Evolutionary conservation across 345 rosid species (phyloP).

Genomic region (Camelina laxa): DNA sequence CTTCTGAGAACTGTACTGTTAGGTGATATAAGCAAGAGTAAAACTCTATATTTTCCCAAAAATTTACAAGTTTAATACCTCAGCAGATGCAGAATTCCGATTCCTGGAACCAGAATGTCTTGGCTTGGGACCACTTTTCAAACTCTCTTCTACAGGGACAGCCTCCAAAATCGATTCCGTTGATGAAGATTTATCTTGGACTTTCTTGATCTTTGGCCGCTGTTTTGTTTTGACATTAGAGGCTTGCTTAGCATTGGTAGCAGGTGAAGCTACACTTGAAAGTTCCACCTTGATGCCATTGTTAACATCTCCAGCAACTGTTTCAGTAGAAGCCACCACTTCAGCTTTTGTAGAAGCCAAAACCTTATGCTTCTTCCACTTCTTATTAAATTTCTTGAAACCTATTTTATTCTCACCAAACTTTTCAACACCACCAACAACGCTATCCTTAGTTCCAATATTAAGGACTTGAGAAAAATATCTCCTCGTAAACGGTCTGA

Average conservation of each 20-base stretch:
- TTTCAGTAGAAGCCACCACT: conserved; percentile 40
- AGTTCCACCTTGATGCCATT: conserved; percentile 33
- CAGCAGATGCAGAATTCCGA: conserved; percentile 31
- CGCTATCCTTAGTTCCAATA: conserved; percentile 27
- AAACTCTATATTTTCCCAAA: conserved; percentile 18
- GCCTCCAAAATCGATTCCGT: conserved; percentile 36
- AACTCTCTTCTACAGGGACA: conserved; percentile 44
- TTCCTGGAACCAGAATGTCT: conserved; percentile 36
- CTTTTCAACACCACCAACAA: conserved; percentile 35
- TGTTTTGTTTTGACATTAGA: conserved; percentile 49
- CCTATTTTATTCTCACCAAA: conserved; percentile 24
- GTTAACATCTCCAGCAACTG: conserved; percentile 39
- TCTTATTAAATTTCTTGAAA: conserved; percentile 40
- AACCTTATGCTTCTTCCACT: conserved; percentile 49
- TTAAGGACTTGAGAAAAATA: conserved; percentile 50
- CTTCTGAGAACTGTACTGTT: conserved; percentile 53
- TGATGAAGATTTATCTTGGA: conserved; percentile 44
- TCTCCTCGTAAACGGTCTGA: conserved; percentile 39
- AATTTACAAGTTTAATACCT: conserved; percentile 51
- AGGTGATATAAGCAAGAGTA: conserved; percentile 35
- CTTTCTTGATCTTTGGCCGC: conserved; percentile 45
- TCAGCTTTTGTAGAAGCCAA: conserved; percentile 43
- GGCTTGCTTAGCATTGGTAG: conserved; percentile 32
- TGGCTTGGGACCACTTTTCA: conserved; percentile 19
- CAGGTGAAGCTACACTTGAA: conserved; percentile 41